A percentile compares a stretch with the other conserved stretches of the same genome.
phyloP scores from a whole-genome alignment of 1,139 yeast genomes.

The Lodderomyces theae region DNA sequence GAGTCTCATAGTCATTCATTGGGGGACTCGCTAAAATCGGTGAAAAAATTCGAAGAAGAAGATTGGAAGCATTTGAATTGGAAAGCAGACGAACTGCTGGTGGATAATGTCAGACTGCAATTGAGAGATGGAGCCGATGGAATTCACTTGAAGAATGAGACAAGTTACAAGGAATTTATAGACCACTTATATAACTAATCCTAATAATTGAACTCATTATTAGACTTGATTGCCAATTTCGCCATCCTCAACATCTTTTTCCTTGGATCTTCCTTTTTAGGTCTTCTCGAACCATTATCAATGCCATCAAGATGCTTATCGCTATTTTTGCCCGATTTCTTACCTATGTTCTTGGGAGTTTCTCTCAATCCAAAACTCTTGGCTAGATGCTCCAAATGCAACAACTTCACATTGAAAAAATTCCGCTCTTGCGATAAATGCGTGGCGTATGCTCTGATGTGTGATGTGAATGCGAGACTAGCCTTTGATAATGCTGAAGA shows the following conservation, averaged over 20 bases:
- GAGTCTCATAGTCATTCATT: slow-evolving; percentile 72
- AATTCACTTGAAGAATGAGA: slow-evolving; percentile 24
- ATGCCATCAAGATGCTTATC: slow-evolving; percentile 10
- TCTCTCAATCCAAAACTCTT: slow-evolving; percentile 93
- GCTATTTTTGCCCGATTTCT: slow-evolving; percentile 18
- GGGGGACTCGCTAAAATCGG: slow-evolving; percentile 77
- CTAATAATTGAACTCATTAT: slow-evolving; percentile 71
- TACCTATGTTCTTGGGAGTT: slow-evolving; percentile 77
- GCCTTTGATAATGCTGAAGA: slow-evolving; percentile 59
- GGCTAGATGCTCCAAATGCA: slow-evolving; percentile 95
- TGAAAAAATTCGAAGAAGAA: slow-evolving; percentile 77
- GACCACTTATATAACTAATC: slow-evolving; percentile 2
- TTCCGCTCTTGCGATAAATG: slow-evolving; percentile 78
- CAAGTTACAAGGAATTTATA: slow-evolving; percentile 3
- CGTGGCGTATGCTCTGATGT: slow-evolving; percentile 94
- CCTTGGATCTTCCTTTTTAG: slow-evolving; percentile 58
- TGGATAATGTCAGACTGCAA: slow-evolving; percentile 28
- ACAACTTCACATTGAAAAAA: slow-evolving; percentile 70
- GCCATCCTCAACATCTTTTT: slow-evolving; percentile 80
- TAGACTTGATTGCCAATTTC: slow-evolving; percentile 59
- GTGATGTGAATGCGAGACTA: slow-evolving; percentile 78
- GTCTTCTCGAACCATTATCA: slow-evolving; percentile 10
- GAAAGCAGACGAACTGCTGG: slow-evolving; percentile 38
- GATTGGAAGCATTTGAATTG: slow-evolving; percentile 49
- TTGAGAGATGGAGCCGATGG: slow-evolving; percentile 23